Evolutionary conservation across 257 asterid species (phyloP).

Genomic region (Nicotiana tabacum): DNA sequence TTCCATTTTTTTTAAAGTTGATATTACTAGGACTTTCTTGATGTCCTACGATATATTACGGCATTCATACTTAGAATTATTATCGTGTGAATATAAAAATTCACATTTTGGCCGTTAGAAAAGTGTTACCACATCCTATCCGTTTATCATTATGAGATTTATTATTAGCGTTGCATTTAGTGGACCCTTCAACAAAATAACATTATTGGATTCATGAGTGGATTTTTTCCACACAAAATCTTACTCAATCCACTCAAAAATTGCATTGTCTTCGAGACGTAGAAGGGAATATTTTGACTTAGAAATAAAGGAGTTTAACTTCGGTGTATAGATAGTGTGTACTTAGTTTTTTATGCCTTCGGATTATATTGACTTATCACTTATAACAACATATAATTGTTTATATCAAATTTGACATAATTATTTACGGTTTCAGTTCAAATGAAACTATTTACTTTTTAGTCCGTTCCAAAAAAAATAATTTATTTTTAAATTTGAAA

Average conservation of each 20-base stretch:
- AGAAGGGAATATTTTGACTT: not conserved
- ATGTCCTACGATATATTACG: not conserved
- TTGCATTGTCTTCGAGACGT: not conserved
- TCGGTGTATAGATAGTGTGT: too few species aligned
- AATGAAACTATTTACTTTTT: too few species aligned
- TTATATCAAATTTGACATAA: too few species aligned
- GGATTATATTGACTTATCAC: too few species aligned
- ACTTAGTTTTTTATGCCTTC: too few species aligned
- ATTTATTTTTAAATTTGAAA: too few species aligned
- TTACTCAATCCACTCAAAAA: not conserved
- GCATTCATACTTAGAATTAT: not conserved
- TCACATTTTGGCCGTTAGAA: conserved; percentile 8
- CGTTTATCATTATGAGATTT: not conserved
- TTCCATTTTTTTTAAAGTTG: too few species aligned
- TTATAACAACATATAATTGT: too few species aligned
- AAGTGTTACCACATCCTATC: not conserved
- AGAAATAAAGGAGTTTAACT: not conserved
- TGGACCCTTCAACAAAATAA: conserved; percentile 1
- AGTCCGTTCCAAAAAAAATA: too few species aligned
- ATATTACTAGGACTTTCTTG: not conserved
- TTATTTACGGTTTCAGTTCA: too few species aligned
- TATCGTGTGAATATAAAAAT: not conserved
- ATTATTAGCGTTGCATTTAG: not conserved
- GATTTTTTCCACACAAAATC: conserved; percentile 4
- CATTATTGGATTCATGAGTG: conserved; percentile 5